These are phyloP conservation scores for Bacidia rubella DNA, from an alignment of 495 filamentous ascomycete genomes.

Conservation along the genomic window DNA sequence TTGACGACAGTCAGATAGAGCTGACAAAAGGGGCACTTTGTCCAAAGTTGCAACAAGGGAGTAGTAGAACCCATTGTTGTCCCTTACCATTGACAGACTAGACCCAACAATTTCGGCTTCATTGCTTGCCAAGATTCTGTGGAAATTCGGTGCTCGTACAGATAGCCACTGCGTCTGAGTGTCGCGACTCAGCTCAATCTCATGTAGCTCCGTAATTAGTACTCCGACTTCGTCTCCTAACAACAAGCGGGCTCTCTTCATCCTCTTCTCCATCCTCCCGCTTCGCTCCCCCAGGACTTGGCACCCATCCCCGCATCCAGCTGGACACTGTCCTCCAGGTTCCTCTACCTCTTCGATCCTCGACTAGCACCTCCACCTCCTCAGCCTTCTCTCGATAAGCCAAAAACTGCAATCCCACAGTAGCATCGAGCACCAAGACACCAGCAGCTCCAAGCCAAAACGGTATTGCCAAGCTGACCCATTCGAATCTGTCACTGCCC, in stretches of 20 bases:
- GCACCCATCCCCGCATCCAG: constrained; percentile 61
- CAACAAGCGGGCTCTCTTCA: constrained; percentile 6
- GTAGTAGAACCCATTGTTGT: too few species aligned
- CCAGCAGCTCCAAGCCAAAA: constrained; percentile 63
- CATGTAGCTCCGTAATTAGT: not conserved
- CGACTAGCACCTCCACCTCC: constrained; percentile 22
- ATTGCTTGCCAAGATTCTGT: too few species aligned
- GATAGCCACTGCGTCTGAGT: too few species aligned
- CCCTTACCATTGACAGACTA: too few species aligned
- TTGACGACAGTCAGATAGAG: too few species aligned
- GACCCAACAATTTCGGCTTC: too few species aligned
- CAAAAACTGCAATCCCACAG: constrained; percentile 52
- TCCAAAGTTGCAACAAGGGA: too few species aligned
- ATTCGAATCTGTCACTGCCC: constrained; percentile 43
- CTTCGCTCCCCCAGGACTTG: constrained; percentile 17
- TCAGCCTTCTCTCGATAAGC: constrained; percentile 36
- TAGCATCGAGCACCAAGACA: constrained; percentile 51
- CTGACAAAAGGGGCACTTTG: too few species aligned
- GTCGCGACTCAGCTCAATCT: too few species aligned
- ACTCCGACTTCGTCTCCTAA: not conserved
- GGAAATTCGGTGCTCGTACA: too few species aligned
- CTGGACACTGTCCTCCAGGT: constrained; percentile 44
- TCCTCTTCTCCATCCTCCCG: constrained; percentile 1
- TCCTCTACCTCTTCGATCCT: constrained; percentile 28
- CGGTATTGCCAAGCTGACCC: constrained; percentile 45